These are phyloP conservation scores for Phytophthora litchii DNA, from an alignment of 352 stramenopile species.

Conservation along the genomic window DNA sequence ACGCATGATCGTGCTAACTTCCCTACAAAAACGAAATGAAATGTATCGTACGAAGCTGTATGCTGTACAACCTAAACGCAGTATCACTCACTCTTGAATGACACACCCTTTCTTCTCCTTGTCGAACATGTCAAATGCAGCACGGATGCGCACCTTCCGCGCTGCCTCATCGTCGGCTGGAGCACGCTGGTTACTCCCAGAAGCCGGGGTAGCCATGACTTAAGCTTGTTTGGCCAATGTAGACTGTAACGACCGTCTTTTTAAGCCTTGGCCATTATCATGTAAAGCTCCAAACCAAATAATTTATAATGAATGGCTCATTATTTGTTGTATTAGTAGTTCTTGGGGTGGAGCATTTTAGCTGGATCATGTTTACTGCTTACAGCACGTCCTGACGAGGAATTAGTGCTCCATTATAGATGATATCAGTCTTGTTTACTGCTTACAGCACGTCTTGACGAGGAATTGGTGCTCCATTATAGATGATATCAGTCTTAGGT, in stretches of 20 bases:
- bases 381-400: too few species aligned
- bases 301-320: too few species aligned
- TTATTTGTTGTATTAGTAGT: too few species aligned
- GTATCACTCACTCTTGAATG: slow-evolving; percentile 75
- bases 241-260: slow-evolving; percentile 9
- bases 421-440: too few species aligned
- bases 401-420: too few species aligned
- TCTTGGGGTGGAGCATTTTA: too few species aligned
- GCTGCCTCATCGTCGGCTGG: slow-evolving; percentile 45
- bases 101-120: slow-evolving; percentile 92
- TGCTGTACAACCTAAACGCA: not conserved
- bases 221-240: too few species aligned
- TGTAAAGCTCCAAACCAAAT: too few species aligned
- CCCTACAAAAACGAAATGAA: slow-evolving; percentile 39
- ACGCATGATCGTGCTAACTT: slow-evolving; percentile 92
- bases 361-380: too few species aligned
- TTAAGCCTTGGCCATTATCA: too few species aligned
- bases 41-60: too few species aligned
- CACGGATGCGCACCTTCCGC: slow-evolving; percentile 67
- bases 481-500: slow-evolving; percentile 28
- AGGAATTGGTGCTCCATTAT: slow-evolving; percentile 22
- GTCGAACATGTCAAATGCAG: slow-evolving; percentile 92
- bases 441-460: slow-evolving; percentile 17
- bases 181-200: slow-evolving; percentile 46
- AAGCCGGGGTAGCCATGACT: slow-evolving; percentile 38